These are phyloP conservation scores for Aphanomyces stellatus DNA, from an alignment of 352 stramenopile species.

Conservation along the genomic window DNA sequence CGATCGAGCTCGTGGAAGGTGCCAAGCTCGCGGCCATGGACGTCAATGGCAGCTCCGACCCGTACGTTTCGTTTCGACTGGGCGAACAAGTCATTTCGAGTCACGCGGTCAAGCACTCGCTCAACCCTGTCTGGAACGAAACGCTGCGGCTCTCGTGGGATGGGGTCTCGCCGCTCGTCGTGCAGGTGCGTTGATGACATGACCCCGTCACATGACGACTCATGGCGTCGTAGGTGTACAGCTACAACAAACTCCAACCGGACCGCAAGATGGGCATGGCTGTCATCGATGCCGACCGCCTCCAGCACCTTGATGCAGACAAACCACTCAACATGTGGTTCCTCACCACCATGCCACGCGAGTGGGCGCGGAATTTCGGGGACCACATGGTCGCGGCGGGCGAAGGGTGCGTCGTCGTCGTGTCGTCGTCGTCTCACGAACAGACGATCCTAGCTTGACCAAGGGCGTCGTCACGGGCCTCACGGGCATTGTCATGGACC, in stretches of 20 bases:
- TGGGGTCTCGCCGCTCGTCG: constrained; percentile 46
- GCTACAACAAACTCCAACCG: constrained; percentile 57
- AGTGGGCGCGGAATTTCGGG: constrained; percentile 69
- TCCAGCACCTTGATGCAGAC: constrained; percentile 27
- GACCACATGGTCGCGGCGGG: constrained; percentile 72
- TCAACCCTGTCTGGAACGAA: constrained; percentile 58
- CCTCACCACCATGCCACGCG: constrained; percentile 44
- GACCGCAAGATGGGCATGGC: constrained; percentile 62
- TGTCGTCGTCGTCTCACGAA: too few relatives aligned
- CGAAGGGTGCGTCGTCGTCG: constrained; percentile 27
- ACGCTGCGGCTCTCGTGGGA: constrained; percentile 76
- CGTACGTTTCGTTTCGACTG: constrained; percentile 66
- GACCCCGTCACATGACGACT: too few relatives aligned
- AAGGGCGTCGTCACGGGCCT: constrained; percentile 66
- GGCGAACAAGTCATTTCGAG: constrained; percentile 66
- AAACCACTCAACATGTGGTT: constrained; percentile 40
- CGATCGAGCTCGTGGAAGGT: constrained; percentile 60
- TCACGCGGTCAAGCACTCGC: constrained; percentile 53
- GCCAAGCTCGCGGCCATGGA: constrained; percentile 56
- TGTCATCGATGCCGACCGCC: constrained; percentile 31
- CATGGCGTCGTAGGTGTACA: too few relatives aligned
- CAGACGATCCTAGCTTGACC: constrained; percentile 24
- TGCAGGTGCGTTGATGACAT: too few relatives aligned
- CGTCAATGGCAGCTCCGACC: constrained; percentile 70
- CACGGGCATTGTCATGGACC: constrained; percentile 68